Percentiles rank a stretch among this genome's conserved stretches.
Evolutionary conservation across 2,329 filamentous ascomycete genomes (phyloP).

Genomic region (Raffaelea deltoideospora): DNA sequence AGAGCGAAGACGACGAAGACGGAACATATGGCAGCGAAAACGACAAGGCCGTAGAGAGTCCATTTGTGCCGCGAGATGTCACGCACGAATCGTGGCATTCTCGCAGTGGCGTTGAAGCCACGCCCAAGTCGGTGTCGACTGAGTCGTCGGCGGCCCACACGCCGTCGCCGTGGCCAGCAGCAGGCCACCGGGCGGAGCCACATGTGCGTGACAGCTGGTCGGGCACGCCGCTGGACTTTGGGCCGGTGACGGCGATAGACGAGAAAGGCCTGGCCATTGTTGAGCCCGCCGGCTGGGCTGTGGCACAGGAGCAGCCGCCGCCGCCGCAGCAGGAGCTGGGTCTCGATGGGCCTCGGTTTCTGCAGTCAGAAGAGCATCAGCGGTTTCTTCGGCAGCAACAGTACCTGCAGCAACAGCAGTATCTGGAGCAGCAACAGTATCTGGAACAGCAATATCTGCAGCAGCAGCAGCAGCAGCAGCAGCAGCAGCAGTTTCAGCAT

Average conservation of each 20-base stretch:
- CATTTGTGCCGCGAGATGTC: constrained; percentile 15
- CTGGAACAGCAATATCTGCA: no score
- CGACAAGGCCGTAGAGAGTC: neutral
- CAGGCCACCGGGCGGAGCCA: constrained; percentile 15
- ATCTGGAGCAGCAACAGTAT: no score
- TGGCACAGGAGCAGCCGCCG: neutral
- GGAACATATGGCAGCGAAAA: neutral
- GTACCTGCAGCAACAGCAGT: no score
- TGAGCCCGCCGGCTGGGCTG: no score
- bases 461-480: no score
- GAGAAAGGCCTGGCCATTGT: neutral
- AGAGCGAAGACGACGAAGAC: constrained; percentile 7
- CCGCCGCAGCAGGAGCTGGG: neutral
- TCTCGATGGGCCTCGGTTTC: no score
- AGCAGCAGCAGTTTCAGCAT: no score
- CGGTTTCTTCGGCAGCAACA: no score
- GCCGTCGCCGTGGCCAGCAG: constrained; percentile 1
- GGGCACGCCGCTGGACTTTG: constrained; percentile 11
- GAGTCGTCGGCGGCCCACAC: constrained; percentile 14
- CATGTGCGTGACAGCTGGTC: constrained; percentile 18
- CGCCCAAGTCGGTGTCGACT: constrained; percentile 19
- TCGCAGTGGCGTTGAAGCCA: constrained; percentile 13
- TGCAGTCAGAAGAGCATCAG: no score
- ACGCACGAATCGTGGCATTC: constrained; percentile 18
- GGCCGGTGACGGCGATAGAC: constrained; percentile 2